A percentile compares a stretch with the other conserved stretches of the same genome.
phyloP scores from a whole-genome alignment of 371 early-diverging fungal species.

The Mortierella sp. region DNA sequence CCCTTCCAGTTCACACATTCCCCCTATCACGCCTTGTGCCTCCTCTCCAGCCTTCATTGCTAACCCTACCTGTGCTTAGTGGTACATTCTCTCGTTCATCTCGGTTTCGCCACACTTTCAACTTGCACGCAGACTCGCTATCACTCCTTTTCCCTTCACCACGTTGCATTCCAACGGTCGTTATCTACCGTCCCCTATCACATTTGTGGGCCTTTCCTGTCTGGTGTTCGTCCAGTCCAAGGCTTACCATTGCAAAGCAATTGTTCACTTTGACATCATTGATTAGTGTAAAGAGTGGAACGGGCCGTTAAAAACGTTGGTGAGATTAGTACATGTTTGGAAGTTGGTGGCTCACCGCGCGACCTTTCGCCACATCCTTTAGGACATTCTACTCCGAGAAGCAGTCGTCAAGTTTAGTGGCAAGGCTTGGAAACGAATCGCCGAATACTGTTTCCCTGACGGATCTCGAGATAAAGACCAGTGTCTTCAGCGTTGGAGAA shows the following conservation, averaged over 20 bases:
- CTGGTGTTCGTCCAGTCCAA: too few species aligned
- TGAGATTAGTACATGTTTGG: too few species aligned
- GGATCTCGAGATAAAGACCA: constrained; percentile 44
- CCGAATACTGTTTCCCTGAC: constrained; percentile 43
- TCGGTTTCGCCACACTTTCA: background rate
- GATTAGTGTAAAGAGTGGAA: too few species aligned
- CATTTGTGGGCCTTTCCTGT: too few species aligned
- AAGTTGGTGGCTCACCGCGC: background rate
- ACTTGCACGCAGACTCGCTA: too few species aligned
- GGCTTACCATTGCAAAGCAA: too few species aligned
- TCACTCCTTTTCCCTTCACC: too few species aligned
- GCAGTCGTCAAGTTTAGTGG: constrained; percentile 48
- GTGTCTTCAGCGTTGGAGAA: constrained; percentile 52
- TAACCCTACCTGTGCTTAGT: background rate
- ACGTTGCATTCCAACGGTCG: too few species aligned
- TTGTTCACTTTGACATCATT: too few species aligned
- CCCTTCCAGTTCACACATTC: background rate
- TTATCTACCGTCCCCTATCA: too few species aligned
- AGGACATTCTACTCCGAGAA: constrained; percentile 35
- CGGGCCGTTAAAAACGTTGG: too few species aligned
- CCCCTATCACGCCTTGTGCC: background rate
- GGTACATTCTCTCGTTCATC: background rate
- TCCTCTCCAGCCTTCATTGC: background rate
- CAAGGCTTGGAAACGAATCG: constrained; percentile 53
- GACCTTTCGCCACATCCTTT: background rate